A percentile compares a stretch with the other conserved stretches of the same genome.
Evolutionary conservation across 2,329 filamentous ascomycete genomes (phyloP).

Genomic region (Fusarium sp.): DNA sequence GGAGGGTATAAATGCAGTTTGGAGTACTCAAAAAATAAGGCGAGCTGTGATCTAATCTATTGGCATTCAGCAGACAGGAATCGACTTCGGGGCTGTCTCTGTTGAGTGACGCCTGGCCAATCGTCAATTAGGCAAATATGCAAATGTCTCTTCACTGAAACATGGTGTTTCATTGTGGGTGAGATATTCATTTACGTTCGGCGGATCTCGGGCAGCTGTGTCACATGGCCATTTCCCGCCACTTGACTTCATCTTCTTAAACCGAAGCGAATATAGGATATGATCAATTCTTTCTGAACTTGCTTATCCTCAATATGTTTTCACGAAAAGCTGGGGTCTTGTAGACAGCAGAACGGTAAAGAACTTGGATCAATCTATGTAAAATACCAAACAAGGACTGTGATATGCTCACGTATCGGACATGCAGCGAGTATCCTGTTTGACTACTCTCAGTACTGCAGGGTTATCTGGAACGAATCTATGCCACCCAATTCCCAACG

Average conservation of each 20-base stretch:
- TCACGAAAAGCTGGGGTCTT: fast-evolving
- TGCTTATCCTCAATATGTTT: fast-evolving
- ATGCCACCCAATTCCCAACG: background rate
- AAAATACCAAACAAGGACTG: background rate
- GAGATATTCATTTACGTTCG: background rate
- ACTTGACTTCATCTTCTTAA: background rate
- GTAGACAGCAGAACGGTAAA: fast-evolving
- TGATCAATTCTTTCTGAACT: fast-evolving
- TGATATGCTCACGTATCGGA: background rate
- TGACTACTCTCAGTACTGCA: background rate
- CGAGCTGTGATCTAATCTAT: background rate
- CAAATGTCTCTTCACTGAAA: background rate
- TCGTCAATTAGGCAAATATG: background rate
- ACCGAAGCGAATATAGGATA: fast-evolving
- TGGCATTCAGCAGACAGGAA: fast-evolving
- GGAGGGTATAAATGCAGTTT: background rate
- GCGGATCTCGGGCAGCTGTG: background rate
- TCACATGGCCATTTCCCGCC: background rate
- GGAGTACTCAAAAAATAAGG: fast-evolving
- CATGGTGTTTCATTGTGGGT: background rate
- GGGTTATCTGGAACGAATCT: background rate
- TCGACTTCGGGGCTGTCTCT: background rate
- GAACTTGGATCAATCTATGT: background rate
- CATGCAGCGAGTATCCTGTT: background rate
- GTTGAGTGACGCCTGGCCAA: fast-evolving